Evolutionary conservation across 2,329 filamentous ascomycete species (phyloP).

Genomic region (Sporothrix luriei): DNA sequence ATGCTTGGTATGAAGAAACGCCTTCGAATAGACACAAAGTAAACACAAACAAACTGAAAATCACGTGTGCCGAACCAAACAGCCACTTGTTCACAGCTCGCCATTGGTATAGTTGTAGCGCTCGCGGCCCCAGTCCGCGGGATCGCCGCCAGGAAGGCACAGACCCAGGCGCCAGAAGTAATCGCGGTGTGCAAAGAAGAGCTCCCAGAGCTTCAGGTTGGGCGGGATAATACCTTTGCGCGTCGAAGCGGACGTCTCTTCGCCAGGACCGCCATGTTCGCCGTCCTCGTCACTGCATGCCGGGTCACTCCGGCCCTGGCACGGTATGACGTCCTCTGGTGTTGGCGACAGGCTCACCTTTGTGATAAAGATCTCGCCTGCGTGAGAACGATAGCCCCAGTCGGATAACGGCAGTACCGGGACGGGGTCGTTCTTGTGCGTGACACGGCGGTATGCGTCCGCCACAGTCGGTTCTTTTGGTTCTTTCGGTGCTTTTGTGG

Average conservation of each 20-base stretch:
- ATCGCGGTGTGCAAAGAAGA: conserved; percentile 91
- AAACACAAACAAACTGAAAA: neutral
- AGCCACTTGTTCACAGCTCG: conserved; percentile 6
- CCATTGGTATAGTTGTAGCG: conserved; percentile 46
- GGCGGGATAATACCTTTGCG: conserved; percentile 58
- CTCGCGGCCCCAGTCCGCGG: conserved; percentile 65
- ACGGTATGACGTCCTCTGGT: conserved; percentile 68
- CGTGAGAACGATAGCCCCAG: conserved; percentile 86
- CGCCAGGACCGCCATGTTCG: conserved; percentile 37
- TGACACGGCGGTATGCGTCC: conserved; percentile 71
- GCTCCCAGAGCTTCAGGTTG: conserved; percentile 79
- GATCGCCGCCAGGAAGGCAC: conserved; percentile 80
- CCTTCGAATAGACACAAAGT: neutral
- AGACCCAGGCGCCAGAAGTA: conserved; percentile 95
- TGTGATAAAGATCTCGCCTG: conserved; percentile 83
- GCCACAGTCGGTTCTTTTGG: conserved; percentile 33
- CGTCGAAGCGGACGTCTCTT: neutral
- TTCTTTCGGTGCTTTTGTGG: neutral
- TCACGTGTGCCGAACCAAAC: neutral
- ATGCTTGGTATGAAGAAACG: conserved; percentile 15
- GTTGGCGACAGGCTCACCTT: conserved; percentile 70
- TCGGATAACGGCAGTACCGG: conserved; percentile 82
- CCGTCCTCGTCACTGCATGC: conserved; percentile 69
- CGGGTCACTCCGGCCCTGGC: conserved; percentile 70
- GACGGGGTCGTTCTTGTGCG: conserved; percentile 84